Conservation (phyloP, 495 filamentous ascomycete species). For the Mytilinidion resinicola region DNA sequence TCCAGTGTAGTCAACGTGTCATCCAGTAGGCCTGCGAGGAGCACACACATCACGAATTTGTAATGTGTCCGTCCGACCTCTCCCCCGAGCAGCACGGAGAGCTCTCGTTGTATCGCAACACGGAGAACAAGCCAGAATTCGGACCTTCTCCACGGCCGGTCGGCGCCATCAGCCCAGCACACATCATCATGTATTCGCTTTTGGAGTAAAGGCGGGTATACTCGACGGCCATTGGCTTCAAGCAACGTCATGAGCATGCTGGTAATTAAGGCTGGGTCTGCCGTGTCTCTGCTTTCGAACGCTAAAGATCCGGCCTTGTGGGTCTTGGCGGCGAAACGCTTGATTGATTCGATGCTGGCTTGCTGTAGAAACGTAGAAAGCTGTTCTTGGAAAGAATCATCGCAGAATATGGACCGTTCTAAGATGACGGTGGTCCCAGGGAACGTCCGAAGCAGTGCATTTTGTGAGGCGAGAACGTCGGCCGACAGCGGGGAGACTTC, state of each 20-base stretch:
- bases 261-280: slow-evolving; percentile 45
- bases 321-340: slow-evolving; percentile 43
- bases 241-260: slow-evolving; percentile 50
- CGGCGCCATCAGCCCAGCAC: slow-evolving; percentile 24
- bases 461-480: slow-evolving; percentile 38
- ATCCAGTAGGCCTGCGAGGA: slow-evolving; percentile 40
- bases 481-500: slow-evolving; percentile 46
- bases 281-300: slow-evolving; percentile 48
- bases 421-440: slow-evolving; percentile 36
- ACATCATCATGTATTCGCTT: slow-evolving; percentile 56
- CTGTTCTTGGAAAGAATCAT: slow-evolving; percentile 40
- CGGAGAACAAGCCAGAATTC: slow-evolving; percentile 54
- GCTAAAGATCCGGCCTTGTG: slow-evolving; percentile 43
- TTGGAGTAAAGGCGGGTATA: slow-evolving; percentile 34
- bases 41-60: slow-evolving; percentile 47
- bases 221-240: slow-evolving; percentile 41
- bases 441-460: slow-evolving; percentile 42
- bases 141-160: slow-evolving; percentile 48
- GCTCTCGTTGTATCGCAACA: slow-evolving; percentile 44
- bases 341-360: slow-evolving; percentile 48
- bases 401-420: slow-evolving; percentile 31
- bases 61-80: slow-evolving; percentile 45
- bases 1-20: slow-evolving; percentile 30
- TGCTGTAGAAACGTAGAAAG: slow-evolving; percentile 50
- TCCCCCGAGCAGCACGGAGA: slow-evolving; percentile 41